Evolutionary conservation across 2,329 filamentous ascomycete genomes (phyloP).

Genomic region (Venturia effusa): DNA sequence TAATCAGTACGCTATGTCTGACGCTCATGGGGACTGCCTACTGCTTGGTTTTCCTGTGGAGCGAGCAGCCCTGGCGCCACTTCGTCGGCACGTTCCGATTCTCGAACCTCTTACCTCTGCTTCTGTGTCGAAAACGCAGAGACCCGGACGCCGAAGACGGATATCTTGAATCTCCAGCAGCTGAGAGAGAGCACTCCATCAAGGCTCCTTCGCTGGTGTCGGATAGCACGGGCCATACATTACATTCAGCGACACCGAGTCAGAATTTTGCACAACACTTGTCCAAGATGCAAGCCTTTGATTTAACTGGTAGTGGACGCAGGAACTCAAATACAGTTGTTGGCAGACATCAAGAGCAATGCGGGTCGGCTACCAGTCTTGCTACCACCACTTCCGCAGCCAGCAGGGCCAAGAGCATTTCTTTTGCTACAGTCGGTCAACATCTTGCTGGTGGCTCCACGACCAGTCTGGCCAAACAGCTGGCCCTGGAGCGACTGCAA

Average conservation of each 20-base stretch:
- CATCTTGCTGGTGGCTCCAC: conserved; percentile 17
- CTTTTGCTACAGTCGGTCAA: neutral
- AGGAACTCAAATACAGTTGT: neutral
- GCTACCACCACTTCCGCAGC: neutral
- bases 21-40: conserved; percentile 58
- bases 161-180: neutral
- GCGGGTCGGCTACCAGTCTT: conserved; percentile 8
- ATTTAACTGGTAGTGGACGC: neutral
- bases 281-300: neutral
- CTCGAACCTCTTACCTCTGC: neutral
- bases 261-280: neutral
- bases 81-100: conserved; percentile 34
- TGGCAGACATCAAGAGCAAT: neutral
- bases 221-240: neutral
- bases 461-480: conserved; percentile 22
- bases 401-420: conserved; percentile 9
- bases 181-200: neutral
- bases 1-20: conserved; percentile 47
- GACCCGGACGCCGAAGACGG: conserved; percentile 21
- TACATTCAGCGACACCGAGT: neutral
- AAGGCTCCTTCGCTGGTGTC: neutral
- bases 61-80: conserved; percentile 62
- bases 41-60: conserved; percentile 54
- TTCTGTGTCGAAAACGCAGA: conserved; percentile 15
- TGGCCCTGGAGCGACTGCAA: conserved; percentile 27